These are phyloP conservation scores for Glutinoglossum americanum DNA, from an alignment of 495 filamentous ascomycete genomes.

Conservation along the genomic window DNA sequence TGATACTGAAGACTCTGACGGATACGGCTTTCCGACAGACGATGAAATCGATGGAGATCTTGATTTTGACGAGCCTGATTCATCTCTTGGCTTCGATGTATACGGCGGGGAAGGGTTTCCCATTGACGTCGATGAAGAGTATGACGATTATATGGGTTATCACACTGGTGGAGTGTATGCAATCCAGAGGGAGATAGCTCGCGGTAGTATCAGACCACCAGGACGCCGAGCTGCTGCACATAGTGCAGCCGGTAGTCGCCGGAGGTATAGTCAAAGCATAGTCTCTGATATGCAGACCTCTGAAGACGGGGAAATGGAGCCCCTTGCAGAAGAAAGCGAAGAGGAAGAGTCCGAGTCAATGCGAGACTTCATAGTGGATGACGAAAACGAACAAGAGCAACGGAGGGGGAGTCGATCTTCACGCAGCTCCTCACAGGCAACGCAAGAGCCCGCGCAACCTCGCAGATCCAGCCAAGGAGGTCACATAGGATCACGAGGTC, in stretches of 20 bases:
- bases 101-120: conserved; percentile 1
- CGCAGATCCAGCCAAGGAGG: not conserved
- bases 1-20: conserved; percentile 3
- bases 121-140: not conserved
- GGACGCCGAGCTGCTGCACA: not conserved
- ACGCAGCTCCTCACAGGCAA: not conserved
- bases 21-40: not conserved
- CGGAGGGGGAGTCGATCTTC: not conserved
- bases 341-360: conserved; percentile 2
- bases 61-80: conserved; percentile 20
- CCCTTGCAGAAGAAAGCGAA: conserved; percentile 3
- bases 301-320: conserved; percentile 5
- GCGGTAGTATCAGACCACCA: conserved; percentile 3
- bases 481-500: not conserved
- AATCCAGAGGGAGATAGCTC: conserved; percentile 1
- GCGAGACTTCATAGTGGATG: conserved; percentile 2
- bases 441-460: not conserved
- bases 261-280: conserved; percentile 3
- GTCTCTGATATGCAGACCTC: conserved; percentile 4
- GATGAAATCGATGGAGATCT: conserved; percentile 14
- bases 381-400: not conserved
- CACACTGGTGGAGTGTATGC: not conserved
- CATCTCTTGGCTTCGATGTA: conserved; percentile 1
- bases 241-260: conserved; percentile 1
- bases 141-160: not conserved